Base-by-base conservation (phyloP, 129 eudicot genomes). In the Gnaphalium uliginosum region DNA sequence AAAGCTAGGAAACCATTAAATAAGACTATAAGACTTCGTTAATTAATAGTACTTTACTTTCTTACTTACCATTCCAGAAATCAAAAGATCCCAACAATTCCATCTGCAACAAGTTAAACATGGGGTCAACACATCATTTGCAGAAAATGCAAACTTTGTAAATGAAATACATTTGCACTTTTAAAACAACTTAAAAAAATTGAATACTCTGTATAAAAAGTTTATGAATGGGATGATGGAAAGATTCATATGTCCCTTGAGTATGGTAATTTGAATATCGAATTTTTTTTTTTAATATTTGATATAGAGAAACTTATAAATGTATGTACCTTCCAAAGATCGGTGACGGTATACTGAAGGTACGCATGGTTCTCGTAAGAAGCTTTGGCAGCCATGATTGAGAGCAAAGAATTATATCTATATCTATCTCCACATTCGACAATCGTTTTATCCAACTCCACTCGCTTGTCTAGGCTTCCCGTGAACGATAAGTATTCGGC, bases 41-140 rank as follows among this genome's bases (percentile, higher is more conserved):
- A 29, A 29, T 29, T 29, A 29, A 29, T 29, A 1, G 24, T 5
- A 22, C n/a, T 71, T 51, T 30, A 53, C 6, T 13, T 33, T 53
- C 9, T 37, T 15, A 68, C 86, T 76, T 59, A 87, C 87, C 92
- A 62, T 87, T 87, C 85, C 87, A 82, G 37, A 85, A 85, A 69
- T 87, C 83, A 48, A 60, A 87, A 0, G 79, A 65, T 1, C 84
- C 89, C 69, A 87, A 33, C 54, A 80, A 71, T n/a, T 83, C 84
- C 87, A 86, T 86, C 90, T 81, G 87, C 82, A 69, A 71, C 22
- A 53, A 9, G 17, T 11, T 1, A 74, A 60, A 61, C 8, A 3
- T 39, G 46, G 35, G 27, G 43, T 61, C 78, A 61, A 11, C 50
- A 41, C 50, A 53, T 48, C 30, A 18, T 53, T 60, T 41, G 39